Conservation (phyloP, 148 eudicot species). For the Salicornia ramosissima region DNA sequence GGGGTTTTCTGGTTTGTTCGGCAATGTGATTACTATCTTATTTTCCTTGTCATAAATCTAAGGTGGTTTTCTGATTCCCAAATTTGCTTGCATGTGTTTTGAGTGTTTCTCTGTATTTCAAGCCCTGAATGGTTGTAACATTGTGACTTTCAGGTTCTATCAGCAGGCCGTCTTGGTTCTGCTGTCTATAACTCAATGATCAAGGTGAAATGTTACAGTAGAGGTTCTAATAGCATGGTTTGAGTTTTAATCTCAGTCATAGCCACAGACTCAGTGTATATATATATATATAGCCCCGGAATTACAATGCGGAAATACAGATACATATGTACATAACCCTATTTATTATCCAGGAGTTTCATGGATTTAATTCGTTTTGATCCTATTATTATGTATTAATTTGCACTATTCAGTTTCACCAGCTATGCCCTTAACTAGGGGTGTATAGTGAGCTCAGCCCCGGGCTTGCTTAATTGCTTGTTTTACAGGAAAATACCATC, state of each 20-base stretch:
- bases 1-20: background rate
- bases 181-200: background rate
- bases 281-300: background rate
- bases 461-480: background rate
- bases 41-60: background rate
- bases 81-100: background rate
- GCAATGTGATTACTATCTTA: background rate
- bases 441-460: background rate
- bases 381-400: background rate
- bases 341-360: background rate
- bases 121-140: background rate
- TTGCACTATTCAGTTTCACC: background rate
- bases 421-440: background rate
- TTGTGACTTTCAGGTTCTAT: background rate
- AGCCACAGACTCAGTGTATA: no score
- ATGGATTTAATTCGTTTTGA: background rate
- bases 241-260: background rate
- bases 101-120: background rate
- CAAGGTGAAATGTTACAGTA: no score
- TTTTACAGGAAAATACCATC: background rate
- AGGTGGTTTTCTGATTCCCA: background rate
- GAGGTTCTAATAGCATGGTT: background rate
- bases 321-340: background rate
- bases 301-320: background rate
- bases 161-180: no score